These are phyloP conservation scores for carrot (Daucus carota) DNA, from an alignment of 129 eudicot species.

Conservation along the genomic window DNA sequence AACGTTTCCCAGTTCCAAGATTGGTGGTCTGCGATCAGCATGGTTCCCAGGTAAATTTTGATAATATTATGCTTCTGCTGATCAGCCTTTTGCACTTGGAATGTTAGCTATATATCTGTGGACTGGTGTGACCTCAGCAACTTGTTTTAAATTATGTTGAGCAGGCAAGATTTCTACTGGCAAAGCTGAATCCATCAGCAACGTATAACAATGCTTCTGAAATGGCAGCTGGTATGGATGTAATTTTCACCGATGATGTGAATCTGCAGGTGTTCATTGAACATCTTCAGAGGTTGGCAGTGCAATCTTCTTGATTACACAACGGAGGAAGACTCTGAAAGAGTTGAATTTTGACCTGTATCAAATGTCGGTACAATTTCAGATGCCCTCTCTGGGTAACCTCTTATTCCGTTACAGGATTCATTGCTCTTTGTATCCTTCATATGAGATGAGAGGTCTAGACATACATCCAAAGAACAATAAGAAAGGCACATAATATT, in stretches of 20 bases:
- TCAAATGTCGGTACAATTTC: not conserved
- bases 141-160: conserved; percentile 5
- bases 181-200: conserved; percentile 93
- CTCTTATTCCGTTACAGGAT: not conserved
- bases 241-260: conserved; percentile 87
- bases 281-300: conserved; percentile 93
- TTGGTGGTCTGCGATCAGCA: conserved; percentile 97
- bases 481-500: not conserved
- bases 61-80: not conserved
- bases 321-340: not conserved
- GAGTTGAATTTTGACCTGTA: not conserved
- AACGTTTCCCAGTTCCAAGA: conserved; percentile 94
- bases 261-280: conserved; percentile 92
- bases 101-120: not conserved
- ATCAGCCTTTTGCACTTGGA: not conserved
- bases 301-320: conserved; percentile 59
- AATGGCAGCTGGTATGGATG: conserved; percentile 72
- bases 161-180: conserved; percentile 92
- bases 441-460: not conserved
- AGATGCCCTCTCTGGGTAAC: not conserved
- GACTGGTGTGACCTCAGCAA: not conserved
- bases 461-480: not conserved
- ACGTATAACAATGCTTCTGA: conserved; percentile 65
- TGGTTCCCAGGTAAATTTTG: conserved; percentile 80
- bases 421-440: not conserved